Conservation (phyloP, 331 rosid species). For the Pyracantha coccinea region DNA sequence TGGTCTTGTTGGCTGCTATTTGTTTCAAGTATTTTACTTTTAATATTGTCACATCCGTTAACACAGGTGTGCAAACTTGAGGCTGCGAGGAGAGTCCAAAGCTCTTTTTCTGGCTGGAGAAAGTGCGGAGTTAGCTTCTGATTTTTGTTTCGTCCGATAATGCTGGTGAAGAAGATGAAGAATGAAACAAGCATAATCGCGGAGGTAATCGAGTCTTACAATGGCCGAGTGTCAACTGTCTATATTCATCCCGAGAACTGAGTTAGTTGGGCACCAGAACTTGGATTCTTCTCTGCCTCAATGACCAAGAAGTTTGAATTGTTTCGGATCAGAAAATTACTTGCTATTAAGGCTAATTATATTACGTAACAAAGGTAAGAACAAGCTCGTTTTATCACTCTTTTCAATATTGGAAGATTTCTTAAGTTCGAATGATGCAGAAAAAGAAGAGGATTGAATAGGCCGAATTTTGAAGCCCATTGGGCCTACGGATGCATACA, state of each 20-base stretch:
- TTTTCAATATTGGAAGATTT: too few species aligned
- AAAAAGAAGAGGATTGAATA: accelerated
- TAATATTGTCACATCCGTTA: background rate
- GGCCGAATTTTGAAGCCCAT: background rate
- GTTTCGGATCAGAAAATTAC: background rate
- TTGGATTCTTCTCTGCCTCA: background rate
- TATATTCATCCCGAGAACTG: too few species aligned
- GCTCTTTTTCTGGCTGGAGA: background rate
- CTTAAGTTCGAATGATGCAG: too few species aligned
- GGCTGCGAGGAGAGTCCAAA: background rate
- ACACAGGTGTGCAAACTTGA: background rate
- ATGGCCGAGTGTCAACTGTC: too few species aligned
- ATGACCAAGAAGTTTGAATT: background rate
- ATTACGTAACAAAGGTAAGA: too few species aligned
- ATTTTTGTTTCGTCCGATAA: background rate
- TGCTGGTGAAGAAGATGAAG: background rate
- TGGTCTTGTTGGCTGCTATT: background rate
- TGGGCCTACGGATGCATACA: too few species aligned
- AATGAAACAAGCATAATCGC: background rate
- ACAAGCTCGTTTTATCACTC: background rate
- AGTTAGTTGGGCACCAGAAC: background rate
- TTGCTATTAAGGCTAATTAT: background rate
- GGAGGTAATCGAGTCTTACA: background rate
- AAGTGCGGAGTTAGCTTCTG: background rate
- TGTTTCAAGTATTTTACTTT: background rate